phyloP scores from a whole-genome alignment of 1,139 yeast genomes.

The Zygoascus meyerae region DNA sequence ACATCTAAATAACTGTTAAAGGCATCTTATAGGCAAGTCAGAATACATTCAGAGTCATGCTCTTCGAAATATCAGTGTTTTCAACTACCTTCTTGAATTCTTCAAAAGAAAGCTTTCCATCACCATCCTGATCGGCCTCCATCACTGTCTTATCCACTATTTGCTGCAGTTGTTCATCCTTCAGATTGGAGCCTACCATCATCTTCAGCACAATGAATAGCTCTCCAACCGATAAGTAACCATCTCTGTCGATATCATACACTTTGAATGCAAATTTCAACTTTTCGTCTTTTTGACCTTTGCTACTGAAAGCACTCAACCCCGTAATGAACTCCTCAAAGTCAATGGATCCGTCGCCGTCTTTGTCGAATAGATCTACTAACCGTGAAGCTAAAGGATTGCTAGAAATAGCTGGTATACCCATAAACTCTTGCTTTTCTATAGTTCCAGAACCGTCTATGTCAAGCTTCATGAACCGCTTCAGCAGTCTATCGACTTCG shows the following conservation, averaged over 20 bases:
- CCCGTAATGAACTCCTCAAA: slow-evolving; percentile 93
- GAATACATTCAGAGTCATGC: slow-evolving; percentile 36
- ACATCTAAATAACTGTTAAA: no score
- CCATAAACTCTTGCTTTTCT: slow-evolving; percentile 81
- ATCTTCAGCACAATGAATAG: slow-evolving; percentile 84
- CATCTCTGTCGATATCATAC: slow-evolving; percentile 94
- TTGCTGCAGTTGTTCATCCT: slow-evolving; percentile 86
- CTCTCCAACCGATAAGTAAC: slow-evolving; percentile 92
- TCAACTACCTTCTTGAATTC: slow-evolving; percentile 60
- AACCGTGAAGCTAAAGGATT: slow-evolving; percentile 87
- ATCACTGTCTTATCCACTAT: slow-evolving; percentile 91
- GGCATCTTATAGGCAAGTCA: slow-evolving; percentile 11
- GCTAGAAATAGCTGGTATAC: slow-evolving; percentile 86
- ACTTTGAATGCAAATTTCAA: slow-evolving; percentile 85
- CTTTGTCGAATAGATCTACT: slow-evolving; percentile 91
- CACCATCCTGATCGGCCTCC: slow-evolving; percentile 92
- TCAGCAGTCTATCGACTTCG: slow-evolving; percentile 85
- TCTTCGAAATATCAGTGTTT: slow-evolving; percentile 35
- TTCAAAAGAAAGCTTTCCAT: slow-evolving; percentile 77
- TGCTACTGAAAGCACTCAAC: slow-evolving; percentile 84
- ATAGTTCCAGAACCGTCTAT: slow-evolving; percentile 90
- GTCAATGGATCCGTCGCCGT: slow-evolving; percentile 89
- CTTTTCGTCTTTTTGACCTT: slow-evolving; percentile 78
- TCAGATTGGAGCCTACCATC: slow-evolving; percentile 94
- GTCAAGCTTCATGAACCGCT: slow-evolving; percentile 92